Evolutionary conservation across 257 asterid genomes (phyloP).

Genomic region (Paulownia fortunei): DNA sequence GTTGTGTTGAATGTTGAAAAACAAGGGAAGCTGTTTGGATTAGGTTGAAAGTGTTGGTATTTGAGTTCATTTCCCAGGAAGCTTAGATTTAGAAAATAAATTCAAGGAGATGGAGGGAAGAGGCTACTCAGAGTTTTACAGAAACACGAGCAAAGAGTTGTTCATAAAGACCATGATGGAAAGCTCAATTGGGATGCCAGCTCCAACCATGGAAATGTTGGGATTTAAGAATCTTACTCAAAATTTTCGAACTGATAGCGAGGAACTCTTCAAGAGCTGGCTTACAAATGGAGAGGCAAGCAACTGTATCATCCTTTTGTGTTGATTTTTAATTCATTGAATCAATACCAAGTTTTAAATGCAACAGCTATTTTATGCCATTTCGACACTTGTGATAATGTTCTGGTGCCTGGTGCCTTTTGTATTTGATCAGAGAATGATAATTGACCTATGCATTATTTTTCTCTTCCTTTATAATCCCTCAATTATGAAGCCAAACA

Average conservation of each 20-base stretch:
- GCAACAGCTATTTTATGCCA: too few species aligned
- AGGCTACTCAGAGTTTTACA: slow-evolving; percentile 47
- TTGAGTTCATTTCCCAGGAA: neutral
- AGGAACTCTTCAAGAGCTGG: slow-evolving; percentile 75
- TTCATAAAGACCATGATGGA: slow-evolving; percentile 73
- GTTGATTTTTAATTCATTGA: neutral
- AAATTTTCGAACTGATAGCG: slow-evolving; percentile 60
- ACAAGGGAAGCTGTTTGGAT: neutral
- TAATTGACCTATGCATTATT: too few species aligned
- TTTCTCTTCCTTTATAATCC: too few species aligned
- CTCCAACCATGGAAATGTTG: slow-evolving; percentile 75
- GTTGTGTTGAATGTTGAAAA: neutral
- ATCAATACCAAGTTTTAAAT: too few species aligned
- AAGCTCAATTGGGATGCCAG: slow-evolving; percentile 57
- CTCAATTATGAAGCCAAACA: too few species aligned
- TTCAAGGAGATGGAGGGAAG: slow-evolving; percentile 63
- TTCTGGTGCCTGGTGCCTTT: too few species aligned
- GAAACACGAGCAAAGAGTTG: slow-evolving; percentile 72
- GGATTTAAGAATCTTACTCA: slow-evolving; percentile 65
- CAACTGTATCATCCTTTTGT: neutral
- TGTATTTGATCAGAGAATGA: too few species aligned
- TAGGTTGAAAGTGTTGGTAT: neutral
- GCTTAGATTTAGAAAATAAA: slow-evolving; percentile 2
- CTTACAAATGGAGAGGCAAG: slow-evolving; percentile 74
- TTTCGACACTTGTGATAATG: too few species aligned